phyloP scores from a whole-genome alignment of 2,329 filamentous ascomycete genomes.

The Fusarium sp. region DNA sequence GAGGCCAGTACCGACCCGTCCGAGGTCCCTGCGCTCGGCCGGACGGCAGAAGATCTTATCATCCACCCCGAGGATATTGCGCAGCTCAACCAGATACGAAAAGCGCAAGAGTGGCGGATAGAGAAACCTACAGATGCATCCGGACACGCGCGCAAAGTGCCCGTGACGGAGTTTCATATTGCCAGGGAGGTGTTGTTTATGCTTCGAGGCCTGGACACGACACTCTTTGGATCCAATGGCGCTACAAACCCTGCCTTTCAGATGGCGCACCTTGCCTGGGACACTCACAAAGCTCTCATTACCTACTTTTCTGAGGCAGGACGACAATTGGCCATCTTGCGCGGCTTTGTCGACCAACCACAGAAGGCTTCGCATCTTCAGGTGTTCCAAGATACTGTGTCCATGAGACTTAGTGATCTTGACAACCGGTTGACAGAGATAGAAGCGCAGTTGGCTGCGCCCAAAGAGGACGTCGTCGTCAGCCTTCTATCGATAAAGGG shows the following conservation, averaged over 20 bases:
- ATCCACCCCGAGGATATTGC: conserved; percentile 54
- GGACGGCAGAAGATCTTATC: conserved; percentile 54
- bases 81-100: conserved; percentile 50
- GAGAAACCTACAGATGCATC: conserved; percentile 53
- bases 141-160: conserved; percentile 56
- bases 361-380: conserved; percentile 75
- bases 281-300: conserved; percentile 66
- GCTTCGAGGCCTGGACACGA: conserved; percentile 84
- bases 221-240: conserved; percentile 72
- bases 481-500: conserved; percentile 77
- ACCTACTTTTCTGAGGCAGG: conserved; percentile 64
- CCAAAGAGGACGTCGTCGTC: conserved; percentile 69
- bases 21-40: conserved; percentile 42
- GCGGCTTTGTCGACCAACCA: conserved; percentile 59
- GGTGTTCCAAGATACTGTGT: conserved; percentile 78
- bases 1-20: conserved; percentile 52
- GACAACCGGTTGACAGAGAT: conserved; percentile 72
- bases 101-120: conserved; percentile 56
- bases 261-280: conserved; percentile 64
- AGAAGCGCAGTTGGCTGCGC: conserved; percentile 73
- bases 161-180: conserved; percentile 79
- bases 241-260: conserved; percentile 61
- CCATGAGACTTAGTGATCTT: conserved; percentile 70
- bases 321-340: conserved; percentile 62
- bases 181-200: conserved; percentile 88